Evolutionary conservation across 2,329 filamentous ascomycete species (phyloP), one percentile per base, ranked within the genome.

Genomic region (Ramularia endophylla): DNA sequence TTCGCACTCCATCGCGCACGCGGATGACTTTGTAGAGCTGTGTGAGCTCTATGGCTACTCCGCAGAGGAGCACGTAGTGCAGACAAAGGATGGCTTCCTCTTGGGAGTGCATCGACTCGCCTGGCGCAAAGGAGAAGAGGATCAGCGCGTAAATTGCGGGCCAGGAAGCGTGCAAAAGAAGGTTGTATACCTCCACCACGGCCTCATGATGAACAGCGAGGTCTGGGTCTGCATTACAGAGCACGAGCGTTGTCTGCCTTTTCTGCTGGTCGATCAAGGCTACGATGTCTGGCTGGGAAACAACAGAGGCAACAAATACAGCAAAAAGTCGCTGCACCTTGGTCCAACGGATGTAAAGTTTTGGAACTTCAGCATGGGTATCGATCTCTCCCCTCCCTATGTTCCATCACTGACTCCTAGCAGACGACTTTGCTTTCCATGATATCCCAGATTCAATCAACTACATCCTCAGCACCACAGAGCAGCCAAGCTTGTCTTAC

Each of bases 211-310:
- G 92, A 97, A 95, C 66, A 95, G 88, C 55, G 92, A 98, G 65
- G 90, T 98, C 25, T 98, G 92, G 92, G 87, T 97, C 7, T 94
- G 87, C 59, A 69, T 90, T 60, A 94, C 90, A 0, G 86, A 95
- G 52, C 81, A 83, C 53, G 77, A 94, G 63, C 78, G 89, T 53
- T 90, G 85, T 53, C 71, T 98, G 28, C 87, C 92, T 0, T 97
- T 98, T 61, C 77, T 85, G 52, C 72, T 98, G 31, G 87, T 94
- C 0, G 87, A 95, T 58, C 77, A 78, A 57, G 92, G 92, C 2
- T 98, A 94, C 56, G 92, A 98, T 69, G 90, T 97, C 51, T 98
- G 92, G 87, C 74, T 98, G 48, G 92, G 92, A 37, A 98, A 98
- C 65, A 98, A 98, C 59, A 82, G 92, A 27, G 92, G 92, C 36